phyloP scores from a whole-genome alignment of 805 yeast genomes.

The Tetrapisispora taiwanensis region DNA sequence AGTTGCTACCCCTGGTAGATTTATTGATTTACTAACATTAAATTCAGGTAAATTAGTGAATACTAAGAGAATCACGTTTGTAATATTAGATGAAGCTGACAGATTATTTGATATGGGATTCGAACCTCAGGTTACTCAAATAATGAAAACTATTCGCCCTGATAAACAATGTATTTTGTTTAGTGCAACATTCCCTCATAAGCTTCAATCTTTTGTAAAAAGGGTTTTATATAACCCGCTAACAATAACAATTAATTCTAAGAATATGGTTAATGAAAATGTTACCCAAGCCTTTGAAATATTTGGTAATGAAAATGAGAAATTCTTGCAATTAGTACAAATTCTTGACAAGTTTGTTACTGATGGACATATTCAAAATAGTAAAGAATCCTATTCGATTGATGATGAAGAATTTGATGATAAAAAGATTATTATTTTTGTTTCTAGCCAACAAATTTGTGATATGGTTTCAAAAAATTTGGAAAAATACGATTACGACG shows the following conservation, averaged over 20 bases:
- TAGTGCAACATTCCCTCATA: slow-evolving; percentile 86
- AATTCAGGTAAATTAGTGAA: slow-evolving; percentile 66
- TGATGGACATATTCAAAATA: neutral
- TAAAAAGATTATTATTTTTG: slow-evolving; percentile 65
- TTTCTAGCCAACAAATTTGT: slow-evolving; percentile 81
- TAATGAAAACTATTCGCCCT: slow-evolving; percentile 65
- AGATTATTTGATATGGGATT: slow-evolving; percentile 95
- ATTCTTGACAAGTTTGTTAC: slow-evolving; percentile 38
- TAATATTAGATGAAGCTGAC: slow-evolving; percentile 95
- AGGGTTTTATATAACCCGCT: slow-evolving; percentile 55
- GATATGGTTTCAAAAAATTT: slow-evolving; percentile 50
- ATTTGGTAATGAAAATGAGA: slow-evolving; percentile 41
- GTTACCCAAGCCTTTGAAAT: slow-evolving; percentile 65
- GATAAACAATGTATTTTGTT: slow-evolving; percentile 84
- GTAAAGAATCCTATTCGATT: neutral
- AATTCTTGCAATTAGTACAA: slow-evolving; percentile 45
- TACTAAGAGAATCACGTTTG: slow-evolving; percentile 58
- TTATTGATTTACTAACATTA: slow-evolving; percentile 78
- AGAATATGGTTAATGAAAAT: slow-evolving; percentile 71
- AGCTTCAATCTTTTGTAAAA: slow-evolving; percentile 66
- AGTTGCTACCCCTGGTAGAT: slow-evolving; percentile 91
- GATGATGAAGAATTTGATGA: slow-evolving; percentile 4
- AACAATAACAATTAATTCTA: slow-evolving; percentile 70
- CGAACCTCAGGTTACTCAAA: slow-evolving; percentile 86
- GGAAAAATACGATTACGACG: slow-evolving; percentile 40